Conservation (phyloP, 192 early-diverging fungal genomes). For the Pecoramyces ruminantium region DNA sequence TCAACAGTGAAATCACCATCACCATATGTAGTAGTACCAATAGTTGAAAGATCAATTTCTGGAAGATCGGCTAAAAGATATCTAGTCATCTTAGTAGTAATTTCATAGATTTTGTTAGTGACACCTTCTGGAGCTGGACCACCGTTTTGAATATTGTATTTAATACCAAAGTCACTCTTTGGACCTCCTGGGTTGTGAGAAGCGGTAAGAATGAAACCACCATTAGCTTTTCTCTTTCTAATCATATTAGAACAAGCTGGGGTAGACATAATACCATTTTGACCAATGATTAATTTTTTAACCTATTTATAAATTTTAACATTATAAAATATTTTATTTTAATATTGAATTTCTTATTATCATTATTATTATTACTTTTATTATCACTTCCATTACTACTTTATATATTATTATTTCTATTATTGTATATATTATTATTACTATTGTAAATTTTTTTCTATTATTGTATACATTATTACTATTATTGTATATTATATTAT, state of each 20-base stretch:
- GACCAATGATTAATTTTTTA: conserved; percentile 72
- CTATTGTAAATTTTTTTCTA: too few relatives aligned
- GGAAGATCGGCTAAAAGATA: conserved; percentile 45
- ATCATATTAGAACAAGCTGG: conserved; percentile 82
- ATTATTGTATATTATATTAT: too few relatives aligned
- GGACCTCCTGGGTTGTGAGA: conserved; percentile 98
- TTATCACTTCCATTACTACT: too few relatives aligned
- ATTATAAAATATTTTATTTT: too few relatives aligned
- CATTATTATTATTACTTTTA: too few relatives aligned
- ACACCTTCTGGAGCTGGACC: conserved; percentile 89
- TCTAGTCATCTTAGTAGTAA: conserved; percentile 52
- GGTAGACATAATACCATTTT: conserved; percentile 83
- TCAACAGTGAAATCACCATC: conserved; percentile 55
- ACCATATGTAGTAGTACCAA: conserved; percentile 43
- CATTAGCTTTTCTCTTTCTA: conserved; percentile 69
- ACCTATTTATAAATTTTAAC: too few relatives aligned
- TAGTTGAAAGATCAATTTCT: conserved; percentile 51
- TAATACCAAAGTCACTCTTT: conserved; percentile 95
- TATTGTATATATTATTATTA: too few relatives aligned
- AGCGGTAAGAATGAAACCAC: conserved; percentile 91
- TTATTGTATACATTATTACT: too few relatives aligned
- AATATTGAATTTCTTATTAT: too few relatives aligned
- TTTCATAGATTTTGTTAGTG: conserved; percentile 79
- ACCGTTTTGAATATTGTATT: conserved; percentile 92
- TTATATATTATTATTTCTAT: too few relatives aligned